Evolutionary conservation across 129 eudicot genomes (phyloP), one percentile per base, ranked within the genome.

Genomic region (Chrysanthemum makinoi): DNA sequence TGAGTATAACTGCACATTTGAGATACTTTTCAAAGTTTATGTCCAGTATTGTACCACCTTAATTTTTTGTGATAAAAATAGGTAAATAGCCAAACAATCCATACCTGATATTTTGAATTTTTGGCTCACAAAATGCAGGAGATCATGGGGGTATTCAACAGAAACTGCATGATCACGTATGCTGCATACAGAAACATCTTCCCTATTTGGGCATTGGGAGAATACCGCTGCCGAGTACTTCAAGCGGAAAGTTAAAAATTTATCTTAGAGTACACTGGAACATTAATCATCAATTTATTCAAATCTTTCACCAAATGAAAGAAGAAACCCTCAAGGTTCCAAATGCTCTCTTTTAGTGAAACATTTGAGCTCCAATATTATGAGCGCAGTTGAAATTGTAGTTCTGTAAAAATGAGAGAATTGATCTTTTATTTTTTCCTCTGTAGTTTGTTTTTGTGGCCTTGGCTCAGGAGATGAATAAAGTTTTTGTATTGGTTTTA

Each of bases 171-270:
- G 96, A 89, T 91, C 69, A 86, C 94, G 2, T 91, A 91, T 75
- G 88, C 96, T 74, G 98, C 96, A 55, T 84, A 91, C 75, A 84
- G 98, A 82, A 86, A 85, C 71, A 92, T 92, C 68, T 92, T 92
- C 81, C 96, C 98, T 4, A 89, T 89, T 6, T 92, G 98, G 96
- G 98, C 96, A 3, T 75, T 89, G 30, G 98, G 98, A 55, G 94
- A 88, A 65, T 91, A 84, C 69, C 90, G 88, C 0, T 65, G 77
- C 58, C 84, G 81, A 61, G 90, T 88, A 53, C 91, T 85, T 62
- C 47, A 70, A 63, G 61, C 59, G 8, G 66, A n/a, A 13, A 62
- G 68, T 16, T 75, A 15, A 66, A 46, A 66, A 46, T 17, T 66
- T 66, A 53, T 35, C 51, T 55, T 44, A 14, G 46, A 44, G 12